Percentiles rank a stretch among this genome's conserved stretches.
phyloP scores from a whole-genome alignment of 805 yeast genomes.

The Ogataea paradorogensis region DNA sequence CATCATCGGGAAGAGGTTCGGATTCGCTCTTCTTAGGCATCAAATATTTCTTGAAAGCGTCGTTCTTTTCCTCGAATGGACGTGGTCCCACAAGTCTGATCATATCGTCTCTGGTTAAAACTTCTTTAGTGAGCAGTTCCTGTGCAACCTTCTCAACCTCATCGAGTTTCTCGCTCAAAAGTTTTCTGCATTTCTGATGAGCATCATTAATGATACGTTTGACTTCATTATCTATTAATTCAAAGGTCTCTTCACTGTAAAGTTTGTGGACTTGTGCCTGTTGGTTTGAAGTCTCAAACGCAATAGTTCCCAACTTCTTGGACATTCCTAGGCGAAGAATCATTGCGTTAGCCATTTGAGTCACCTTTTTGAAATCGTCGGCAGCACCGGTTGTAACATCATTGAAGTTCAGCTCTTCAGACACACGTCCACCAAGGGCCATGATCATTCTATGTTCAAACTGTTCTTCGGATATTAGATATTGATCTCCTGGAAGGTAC shows the following conservation, averaged over 20 bases:
- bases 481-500: conserved; percentile 90
- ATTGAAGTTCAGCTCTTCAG: conserved; percentile 88
- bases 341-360: conserved; percentile 91
- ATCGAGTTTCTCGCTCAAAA: conserved; percentile 64
- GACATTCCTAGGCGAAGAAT: conserved; percentile 93
- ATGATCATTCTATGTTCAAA: conserved; percentile 82
- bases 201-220: conserved; percentile 74
- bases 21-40: conserved; percentile 18
- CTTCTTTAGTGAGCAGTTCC: conserved; percentile 81
- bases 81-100: conserved; percentile 83
- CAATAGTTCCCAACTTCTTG: conserved; percentile 76
- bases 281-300: conserved; percentile 67
- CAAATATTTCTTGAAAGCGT: conserved; percentile 77
- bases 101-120: conserved; percentile 92
- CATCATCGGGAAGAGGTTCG: conserved; percentile 22
- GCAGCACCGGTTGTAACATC: conserved; percentile 96
- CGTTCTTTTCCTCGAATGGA: conserved; percentile 87
- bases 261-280: conserved; percentile 58
- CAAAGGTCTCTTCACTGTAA: conserved; percentile 84
- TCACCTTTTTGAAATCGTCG: conserved; percentile 94
- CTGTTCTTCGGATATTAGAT: conserved; percentile 74
- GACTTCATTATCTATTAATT: conserved; percentile 78
- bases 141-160: conserved; percentile 87
- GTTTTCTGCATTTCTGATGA: conserved; percentile 63
- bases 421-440: conserved; percentile 96